Evolutionary conservation across 306 rosid species (phyloP), one percentile per base, ranked within the genome.

Genomic region (Vigna hirtella): DNA sequence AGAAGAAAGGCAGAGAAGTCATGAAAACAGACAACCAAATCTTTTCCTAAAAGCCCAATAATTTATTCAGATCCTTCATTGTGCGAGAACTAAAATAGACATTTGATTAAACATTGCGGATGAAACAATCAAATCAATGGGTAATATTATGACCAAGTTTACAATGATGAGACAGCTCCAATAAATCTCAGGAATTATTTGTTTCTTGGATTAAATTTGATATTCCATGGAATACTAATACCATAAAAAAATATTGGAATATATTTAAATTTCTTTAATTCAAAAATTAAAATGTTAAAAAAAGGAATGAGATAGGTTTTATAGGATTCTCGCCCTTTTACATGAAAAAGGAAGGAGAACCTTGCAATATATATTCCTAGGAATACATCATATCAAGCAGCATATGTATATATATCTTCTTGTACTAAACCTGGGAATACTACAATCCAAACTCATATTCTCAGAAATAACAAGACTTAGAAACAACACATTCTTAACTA

Each of bases 101-200:
- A 58, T 5, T 2, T 40, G 45, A 9, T 40, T 40, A 11, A 40
- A 40, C 34, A 30, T 48, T 10, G 7, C 66, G 47, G 26, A 70
- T 63, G 17, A 52, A 74, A 52, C 68, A 65, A 58, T 78, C 78
- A 73, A 66, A 28, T 50, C 16, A 26, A 38, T 5, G 18, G 22
- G 66, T 72, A 17, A 78, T 58, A 68, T 40, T 32, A 58, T 53
- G 58, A 47, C 32, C 12, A 47, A 43, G 58, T 50, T 52, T 26
- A 74, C 40, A 45, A 45, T 63, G 38, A 77, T 30, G 11, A 61
- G 58, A 66, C 42, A 48, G 70, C 45, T 45, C 48, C 65, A 62
- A 17, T 28, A 71, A 77, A 58, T 76, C 58, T 62, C 13, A 45
- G 15, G 1, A 4, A 16, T 1, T 45, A 12, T 3, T 45, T 45